These are phyloP conservation scores for Osmanthus fragrans DNA, from an alignment of 257 asterid genomes.

Conservation along the genomic window DNA sequence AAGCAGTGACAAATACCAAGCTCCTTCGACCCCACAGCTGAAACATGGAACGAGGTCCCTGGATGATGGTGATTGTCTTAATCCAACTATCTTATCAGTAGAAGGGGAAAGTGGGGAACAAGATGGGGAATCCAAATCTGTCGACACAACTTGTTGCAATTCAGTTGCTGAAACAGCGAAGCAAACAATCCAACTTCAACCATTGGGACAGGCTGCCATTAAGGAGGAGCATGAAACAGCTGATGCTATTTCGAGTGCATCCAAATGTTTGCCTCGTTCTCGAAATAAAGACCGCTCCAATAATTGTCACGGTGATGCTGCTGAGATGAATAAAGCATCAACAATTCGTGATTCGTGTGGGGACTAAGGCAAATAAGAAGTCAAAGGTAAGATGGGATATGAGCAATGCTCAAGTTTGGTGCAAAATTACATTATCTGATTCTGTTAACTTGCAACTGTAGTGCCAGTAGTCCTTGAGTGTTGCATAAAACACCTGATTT, in stretches of 20 bases:
- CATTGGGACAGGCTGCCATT: conserved; percentile 8
- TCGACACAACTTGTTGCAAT: conserved; percentile 43
- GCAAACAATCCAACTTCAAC: conserved; percentile 11
- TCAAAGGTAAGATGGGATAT: conserved; percentile 32
- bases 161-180: conserved; percentile 31
- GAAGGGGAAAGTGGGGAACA: conserved; percentile 37
- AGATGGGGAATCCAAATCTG: conserved; percentile 51
- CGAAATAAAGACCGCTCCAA: conserved; percentile 22
- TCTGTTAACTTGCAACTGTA: neutral
- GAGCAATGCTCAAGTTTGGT: neutral
- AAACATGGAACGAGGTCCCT: conserved; percentile 41
- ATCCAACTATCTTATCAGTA: conserved; percentile 34
- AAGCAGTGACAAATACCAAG: conserved; percentile 43
- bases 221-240: conserved; percentile 38
- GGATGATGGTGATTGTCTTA: conserved; percentile 39
- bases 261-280: conserved; percentile 4
- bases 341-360: conserved; percentile 28
- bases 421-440: neutral
- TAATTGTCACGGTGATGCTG: conserved; percentile 7
- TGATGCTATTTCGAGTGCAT: conserved; percentile 14
- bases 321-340: conserved; percentile 29
- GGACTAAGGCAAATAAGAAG: conserved; percentile 41
- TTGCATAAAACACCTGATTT: neutral
- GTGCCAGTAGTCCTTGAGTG: neutral
- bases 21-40: conserved; percentile 54